Evolutionary conservation across 73 alveolate species (phyloP).

Genomic region (Halteria grandinella): DNA sequence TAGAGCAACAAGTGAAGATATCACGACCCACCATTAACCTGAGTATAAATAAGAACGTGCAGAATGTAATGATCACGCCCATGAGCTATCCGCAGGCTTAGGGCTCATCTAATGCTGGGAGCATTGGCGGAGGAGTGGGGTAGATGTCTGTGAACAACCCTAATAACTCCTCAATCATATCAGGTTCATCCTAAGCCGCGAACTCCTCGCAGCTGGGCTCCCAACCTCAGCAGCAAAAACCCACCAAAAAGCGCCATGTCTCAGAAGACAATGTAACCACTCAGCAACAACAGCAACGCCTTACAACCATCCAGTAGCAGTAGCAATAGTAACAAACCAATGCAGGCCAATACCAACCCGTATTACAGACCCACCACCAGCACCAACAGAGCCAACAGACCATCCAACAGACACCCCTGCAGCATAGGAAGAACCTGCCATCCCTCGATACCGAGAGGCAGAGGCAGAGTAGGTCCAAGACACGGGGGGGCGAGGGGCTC

Average conservation of each 20-base stretch:
- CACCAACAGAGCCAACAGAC: background rate
- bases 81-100: slow-evolving; percentile 4
- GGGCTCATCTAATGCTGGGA: too few relatives aligned
- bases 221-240: too few relatives aligned
- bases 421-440: slow-evolving; percentile 43
- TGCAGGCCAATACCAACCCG: too few relatives aligned
- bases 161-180: too few relatives aligned
- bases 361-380: background rate
- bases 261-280: slow-evolving; percentile 39
- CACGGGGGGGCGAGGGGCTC: slow-evolving; percentile 37
- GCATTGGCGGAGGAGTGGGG: too few relatives aligned
- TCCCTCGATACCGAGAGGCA: slow-evolving; percentile 40
- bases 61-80: slow-evolving; percentile 54
- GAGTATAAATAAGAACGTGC: slow-evolving; percentile 47
- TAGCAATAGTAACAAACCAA: too few relatives aligned
- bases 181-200: too few relatives aligned
- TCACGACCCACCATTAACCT: slow-evolving; percentile 50
- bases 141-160: too few relatives aligned
- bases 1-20: slow-evolving; percentile 21
- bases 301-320: too few relatives aligned
- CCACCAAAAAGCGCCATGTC: too few relatives aligned
- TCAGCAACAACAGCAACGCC: background rate
- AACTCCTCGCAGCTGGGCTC: too few relatives aligned
- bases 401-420: slow-evolving; percentile 17
- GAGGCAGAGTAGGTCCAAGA: slow-evolving; percentile 24